These are phyloP conservation scores for Brassica napus DNA, from an alignment of 345 rosid genomes.

Conservation along the genomic window DNA sequence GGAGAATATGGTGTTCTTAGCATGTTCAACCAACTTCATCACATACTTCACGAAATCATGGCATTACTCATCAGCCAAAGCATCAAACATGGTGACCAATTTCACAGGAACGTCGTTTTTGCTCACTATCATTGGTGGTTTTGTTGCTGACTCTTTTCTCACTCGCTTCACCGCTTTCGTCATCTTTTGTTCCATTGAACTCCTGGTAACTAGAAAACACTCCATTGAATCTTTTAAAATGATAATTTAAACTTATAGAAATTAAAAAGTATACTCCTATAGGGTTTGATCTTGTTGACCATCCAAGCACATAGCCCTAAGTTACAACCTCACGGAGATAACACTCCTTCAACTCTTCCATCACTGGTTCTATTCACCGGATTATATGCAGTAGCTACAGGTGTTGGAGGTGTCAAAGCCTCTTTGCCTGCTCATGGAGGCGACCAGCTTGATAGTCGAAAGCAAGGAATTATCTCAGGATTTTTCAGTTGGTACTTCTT, in stretches of 20 bases:
- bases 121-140: constrained; percentile 62
- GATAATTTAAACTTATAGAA: not conserved
- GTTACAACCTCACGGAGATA: constrained; percentile 43
- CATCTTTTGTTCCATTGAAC: constrained; percentile 44
- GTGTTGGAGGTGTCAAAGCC: constrained; percentile 67
- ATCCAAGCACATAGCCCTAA: constrained; percentile 49
- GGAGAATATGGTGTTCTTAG: constrained; percentile 67
- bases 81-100: constrained; percentile 67
- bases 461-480: constrained; percentile 42
- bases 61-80: constrained; percentile 53
- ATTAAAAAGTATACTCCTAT: not conserved
- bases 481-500: constrained; percentile 69
- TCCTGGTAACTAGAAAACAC: constrained; percentile 42
- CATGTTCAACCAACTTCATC: constrained; percentile 54
- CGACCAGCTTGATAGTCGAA: constrained; percentile 53
- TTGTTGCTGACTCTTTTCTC: constrained; percentile 58
- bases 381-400: constrained; percentile 52
- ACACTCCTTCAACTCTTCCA: constrained; percentile 38
- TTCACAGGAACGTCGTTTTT: constrained; percentile 68
- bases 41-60: constrained; percentile 48
- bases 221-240: not conserved
- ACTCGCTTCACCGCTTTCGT: constrained; percentile 52
- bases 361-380: constrained; percentile 49
- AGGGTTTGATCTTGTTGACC: constrained; percentile 59
- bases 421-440: constrained; percentile 65